Evolutionary conservation across 306 rosid species (phyloP), one percentile per base, ranked within the genome.

Genomic region (Castanopsis chinensis): DNA sequence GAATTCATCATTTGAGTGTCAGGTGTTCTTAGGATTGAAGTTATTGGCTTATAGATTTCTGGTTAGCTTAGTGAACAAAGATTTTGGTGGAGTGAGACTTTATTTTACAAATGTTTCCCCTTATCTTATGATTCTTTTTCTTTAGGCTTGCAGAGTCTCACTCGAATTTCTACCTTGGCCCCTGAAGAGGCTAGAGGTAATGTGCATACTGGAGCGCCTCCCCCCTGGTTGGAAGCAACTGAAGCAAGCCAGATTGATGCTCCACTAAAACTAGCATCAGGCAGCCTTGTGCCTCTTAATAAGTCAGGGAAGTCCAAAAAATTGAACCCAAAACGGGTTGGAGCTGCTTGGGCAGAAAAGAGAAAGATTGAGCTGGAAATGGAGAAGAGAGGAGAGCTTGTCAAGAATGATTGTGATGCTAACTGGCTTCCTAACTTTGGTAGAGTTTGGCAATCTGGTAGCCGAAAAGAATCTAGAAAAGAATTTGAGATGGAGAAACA

Each of bases 271-370:
- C 71, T 89, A 77, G 79, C 69, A 69, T 76, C 51, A 73, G 85
- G 81, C 54, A 75, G 77, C 74, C 73, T 55, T 71, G 33, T 65
- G 79, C 77, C 85, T 79, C 78, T 53, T 15, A 91, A 77, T 75
- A 81, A 79, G 78, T 81, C 87, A 9, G 85, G 87, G 49, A 92
- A 86, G 80, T 86, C 93, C 79, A 91, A 89, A 84, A 91, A 76
- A 81, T 69, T 90, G 87, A 90, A 89, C 72, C 94, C 98, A 58
- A 89, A 95, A 80, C 88, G 96, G 69, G 93, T 95, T 70, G 97
- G 98, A 82, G 98, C 98, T 70, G 99, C 94, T 70, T 95, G 99
- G 99, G 99, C 94, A 54, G 98, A 91, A 85, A 95, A 78, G 88
- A 91, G 98, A 79, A 90, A 90, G 89, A 83, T 87, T 80, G 98